phyloP scores from a whole-genome alignment of 78 protist genomes.

The Thecamonas trahens region DNA sequence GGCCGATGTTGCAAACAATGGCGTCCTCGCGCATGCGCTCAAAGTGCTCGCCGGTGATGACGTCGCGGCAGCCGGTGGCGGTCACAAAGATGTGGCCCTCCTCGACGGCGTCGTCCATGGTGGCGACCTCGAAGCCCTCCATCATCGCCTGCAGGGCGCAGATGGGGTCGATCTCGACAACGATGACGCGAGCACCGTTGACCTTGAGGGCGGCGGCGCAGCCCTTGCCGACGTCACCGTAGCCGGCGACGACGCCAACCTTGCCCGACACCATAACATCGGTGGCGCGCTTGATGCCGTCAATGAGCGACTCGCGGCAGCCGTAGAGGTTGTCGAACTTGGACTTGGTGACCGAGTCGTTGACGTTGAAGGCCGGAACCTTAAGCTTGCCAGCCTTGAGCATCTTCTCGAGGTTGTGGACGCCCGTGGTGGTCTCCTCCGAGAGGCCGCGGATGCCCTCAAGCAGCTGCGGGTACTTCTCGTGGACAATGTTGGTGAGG shows the following conservation, averaged over 20 bases:
- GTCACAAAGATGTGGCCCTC: constrained; percentile 92
- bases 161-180: constrained; percentile 99
- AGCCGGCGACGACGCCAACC: constrained; percentile 90
- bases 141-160: constrained; percentile 98
- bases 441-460: constrained; percentile 87
- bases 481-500: constrained; percentile 93
- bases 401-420: constrained; percentile 92
- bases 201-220: constrained; percentile 83
- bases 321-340: constrained; percentile 99
- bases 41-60: constrained; percentile 85
- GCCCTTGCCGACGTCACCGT: constrained; percentile 99
- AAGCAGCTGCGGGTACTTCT: constrained; percentile 61
- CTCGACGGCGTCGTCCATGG: constrained; percentile 80
- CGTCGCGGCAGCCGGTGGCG: constrained; percentile 95
- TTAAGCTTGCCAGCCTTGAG: constrained; percentile 69
- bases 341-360: constrained; percentile 98
- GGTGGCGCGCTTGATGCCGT: constrained; percentile 98
- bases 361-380: constrained; percentile 98
- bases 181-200: constrained; percentile 87
- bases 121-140: constrained; percentile 92
- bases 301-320: constrained; percentile 96
- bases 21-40: constrained; percentile 91
- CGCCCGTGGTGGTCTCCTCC: constrained; percentile 99
- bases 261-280: constrained; percentile 99
- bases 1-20: constrained; percentile 99